Conservation (phyloP, 345 rosid genomes). For the Crucihimalaya himalaica region DNA sequence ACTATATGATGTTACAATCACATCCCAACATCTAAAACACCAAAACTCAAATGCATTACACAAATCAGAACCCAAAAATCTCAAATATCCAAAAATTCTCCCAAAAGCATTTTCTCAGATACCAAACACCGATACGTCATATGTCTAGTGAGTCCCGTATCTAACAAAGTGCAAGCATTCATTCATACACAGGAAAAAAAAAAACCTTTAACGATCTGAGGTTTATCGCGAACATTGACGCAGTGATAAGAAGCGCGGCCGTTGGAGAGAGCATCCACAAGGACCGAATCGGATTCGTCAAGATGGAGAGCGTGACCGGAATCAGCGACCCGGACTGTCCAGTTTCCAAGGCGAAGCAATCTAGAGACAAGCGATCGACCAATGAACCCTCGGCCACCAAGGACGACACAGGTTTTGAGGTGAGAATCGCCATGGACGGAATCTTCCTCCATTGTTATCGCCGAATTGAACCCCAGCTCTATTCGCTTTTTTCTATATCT, state of each 20-base stretch:
- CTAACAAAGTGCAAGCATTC: neutral
- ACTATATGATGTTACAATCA: constrained; percentile 20
- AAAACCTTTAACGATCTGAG: constrained; percentile 62
- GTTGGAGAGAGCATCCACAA: constrained; percentile 60
- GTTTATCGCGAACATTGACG: constrained; percentile 66
- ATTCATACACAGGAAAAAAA: neutral
- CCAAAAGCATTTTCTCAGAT: constrained; percentile 10
- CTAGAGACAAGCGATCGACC: constrained; percentile 75
- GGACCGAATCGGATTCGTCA: constrained; percentile 55
- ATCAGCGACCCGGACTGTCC: constrained; percentile 90
- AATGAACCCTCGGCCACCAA: constrained; percentile 80
- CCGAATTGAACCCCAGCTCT: constrained; percentile 24
- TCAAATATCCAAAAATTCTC: neutral
- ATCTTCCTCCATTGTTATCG: constrained; percentile 44
- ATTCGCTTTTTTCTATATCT: neutral
- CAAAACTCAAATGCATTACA: constrained; percentile 14
- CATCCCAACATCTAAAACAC: constrained; percentile 7
- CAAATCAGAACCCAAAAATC: constrained; percentile 19
- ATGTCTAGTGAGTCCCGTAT: neutral
- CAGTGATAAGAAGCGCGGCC: constrained; percentile 67
- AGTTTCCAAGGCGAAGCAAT: constrained; percentile 64
- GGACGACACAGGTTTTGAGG: constrained; percentile 68
- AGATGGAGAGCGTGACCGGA: constrained; percentile 53
- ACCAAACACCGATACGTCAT: neutral
- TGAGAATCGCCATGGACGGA: constrained; percentile 42